Base-by-base conservation (phyloP, 106 monocot genomes). In the Ottelia alismoides region DNA sequence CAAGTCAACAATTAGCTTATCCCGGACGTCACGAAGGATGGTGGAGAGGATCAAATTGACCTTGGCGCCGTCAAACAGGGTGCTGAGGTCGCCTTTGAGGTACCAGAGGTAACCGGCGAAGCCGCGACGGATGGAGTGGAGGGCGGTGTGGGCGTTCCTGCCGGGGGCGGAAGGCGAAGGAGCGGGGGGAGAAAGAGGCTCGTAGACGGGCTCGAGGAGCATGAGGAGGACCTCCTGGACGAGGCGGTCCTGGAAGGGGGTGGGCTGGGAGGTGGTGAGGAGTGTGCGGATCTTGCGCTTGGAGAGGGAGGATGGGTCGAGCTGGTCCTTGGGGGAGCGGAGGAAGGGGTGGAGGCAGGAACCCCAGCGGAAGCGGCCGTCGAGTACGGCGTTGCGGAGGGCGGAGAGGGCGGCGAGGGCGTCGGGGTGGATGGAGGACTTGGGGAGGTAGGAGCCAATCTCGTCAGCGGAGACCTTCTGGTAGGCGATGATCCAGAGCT, bases 51-150 rank as follows among this genome's bases (percentile, higher is more conserved):
- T 63, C 3, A 98, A 53, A 0, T 67, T 76, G 12, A 79, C 71
- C 21, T 72, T 67, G 14, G 74, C 68, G 3, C 76, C 78, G 20
- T 98, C 85, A 0, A 98, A 60, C 25, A 98, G 53, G 0, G 85
- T 74, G 58, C 70, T 75, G 11, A 98, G 58, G 52, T 98, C 82
- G 19, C 85, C 98, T 49, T 77, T 98, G 17, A 90, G 52, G 53
- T 98, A 98, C 98, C 98, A 98, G 5, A 98, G 62, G 52, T 98
- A 98, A 0, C 90, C 90, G 0, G 98, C 98, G 21, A 90, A 98
- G 72, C 73, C 68, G 20, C 96, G 64, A 1, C 96, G 59, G 25
- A 98, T 85, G 47, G 76, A 71, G 16, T 90, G 63, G 22, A 98
- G 47, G 25, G 65, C 85, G 0, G 89, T 82, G 72, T 98, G 98